Percentiles rank a stretch among this genome's conserved stretches.
These are phyloP conservation scores for Malania oleifera DNA, from an alignment of 164 flowering plant genomes.

Conservation along the genomic window DNA sequence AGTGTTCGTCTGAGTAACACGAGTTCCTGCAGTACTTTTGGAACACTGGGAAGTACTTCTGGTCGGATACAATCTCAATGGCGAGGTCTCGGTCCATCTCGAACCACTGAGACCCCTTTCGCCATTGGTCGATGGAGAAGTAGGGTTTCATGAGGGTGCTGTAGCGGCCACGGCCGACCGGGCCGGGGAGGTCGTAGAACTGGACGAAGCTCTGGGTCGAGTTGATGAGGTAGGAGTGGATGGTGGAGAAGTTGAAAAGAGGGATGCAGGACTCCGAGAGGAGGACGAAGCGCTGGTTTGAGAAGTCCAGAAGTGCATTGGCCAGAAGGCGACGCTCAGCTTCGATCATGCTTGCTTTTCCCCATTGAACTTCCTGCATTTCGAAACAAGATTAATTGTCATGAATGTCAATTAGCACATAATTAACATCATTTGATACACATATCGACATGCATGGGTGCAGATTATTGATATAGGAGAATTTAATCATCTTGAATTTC, in stretches of 20 bases:
- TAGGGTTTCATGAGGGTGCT: constrained; percentile 6
- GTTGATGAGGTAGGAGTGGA: constrained; percentile 15
- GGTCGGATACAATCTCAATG: constrained; percentile 18
- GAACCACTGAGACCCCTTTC: constrained; percentile 8
- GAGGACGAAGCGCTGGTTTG: constrained; percentile 16
- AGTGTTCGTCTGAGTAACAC: constrained; percentile 29
- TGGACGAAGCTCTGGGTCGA: constrained; percentile 6
- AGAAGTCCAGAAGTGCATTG: constrained; percentile 15
- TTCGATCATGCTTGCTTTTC: too few species aligned
- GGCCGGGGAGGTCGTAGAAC: constrained; percentile 9
- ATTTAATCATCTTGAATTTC: too few species aligned
- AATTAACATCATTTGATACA: too few species aligned
- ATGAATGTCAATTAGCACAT: too few species aligned
- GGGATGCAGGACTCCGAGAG: constrained; percentile 20
- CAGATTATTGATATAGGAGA: too few species aligned
- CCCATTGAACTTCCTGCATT: too few species aligned
- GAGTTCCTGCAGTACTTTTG: constrained; percentile 14
- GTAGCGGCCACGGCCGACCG: constrained; percentile 14
- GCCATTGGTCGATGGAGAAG: neutral
- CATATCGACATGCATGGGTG: too few species aligned
- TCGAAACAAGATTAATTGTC: too few species aligned
- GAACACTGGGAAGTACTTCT: constrained; percentile 16
- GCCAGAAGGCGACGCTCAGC: neutral
- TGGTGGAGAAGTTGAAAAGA: constrained; percentile 10
- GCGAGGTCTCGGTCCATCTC: constrained; percentile 18